Evolutionary conservation across 1,284 basidiomycete species (phyloP), one percentile per base, ranked within the genome.

Genomic region (Cryptococcus amylolentus): DNA sequence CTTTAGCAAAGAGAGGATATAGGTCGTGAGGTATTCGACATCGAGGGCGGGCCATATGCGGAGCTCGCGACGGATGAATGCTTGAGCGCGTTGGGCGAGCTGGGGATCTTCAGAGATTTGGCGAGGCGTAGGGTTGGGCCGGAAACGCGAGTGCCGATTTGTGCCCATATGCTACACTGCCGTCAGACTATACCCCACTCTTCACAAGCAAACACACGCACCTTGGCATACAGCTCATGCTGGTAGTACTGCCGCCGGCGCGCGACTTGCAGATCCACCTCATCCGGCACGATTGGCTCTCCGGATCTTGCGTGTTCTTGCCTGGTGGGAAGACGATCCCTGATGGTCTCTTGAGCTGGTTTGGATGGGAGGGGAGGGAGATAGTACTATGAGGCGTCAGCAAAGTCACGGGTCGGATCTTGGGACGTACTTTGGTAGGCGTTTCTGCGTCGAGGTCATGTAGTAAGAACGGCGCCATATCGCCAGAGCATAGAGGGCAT

Each of bases 1-100:
- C 73, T 89, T 88, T 84, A 93, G 88, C 62, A 94, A 80, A 2
- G 88, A 88, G 54, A 92, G 79, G 20, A 86, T 87, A 76, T 92
- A 89, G 1, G 84, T 87, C 3, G 78, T 80, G 23, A 80, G 64
- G 55, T 75, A 78, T 67, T 92, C 89, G 7, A 91, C 84, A 69
- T 93, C 90, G 16, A 89, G 76, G 67, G 85, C 83, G 14, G 83
- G 81, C 91, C 91, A 94, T 3, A 93, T 86, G 45, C 84, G 84
- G 44, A 94, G 78, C 70, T 95, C 91, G 42, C 91, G 81, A 39
- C 89, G 81, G n/a, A 94, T 74, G 68, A 92, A 95, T 12, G 81
- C 81, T 0, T 85, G 89, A 18, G 88, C 87, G 9, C 89, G 56
- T 84, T 85, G 57, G 16, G 66, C 55, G 31, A 67, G 50, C 5